Conservation (phyloP, 2,329 filamentous ascomycete genomes). For the Fusarium sp. region DNA sequence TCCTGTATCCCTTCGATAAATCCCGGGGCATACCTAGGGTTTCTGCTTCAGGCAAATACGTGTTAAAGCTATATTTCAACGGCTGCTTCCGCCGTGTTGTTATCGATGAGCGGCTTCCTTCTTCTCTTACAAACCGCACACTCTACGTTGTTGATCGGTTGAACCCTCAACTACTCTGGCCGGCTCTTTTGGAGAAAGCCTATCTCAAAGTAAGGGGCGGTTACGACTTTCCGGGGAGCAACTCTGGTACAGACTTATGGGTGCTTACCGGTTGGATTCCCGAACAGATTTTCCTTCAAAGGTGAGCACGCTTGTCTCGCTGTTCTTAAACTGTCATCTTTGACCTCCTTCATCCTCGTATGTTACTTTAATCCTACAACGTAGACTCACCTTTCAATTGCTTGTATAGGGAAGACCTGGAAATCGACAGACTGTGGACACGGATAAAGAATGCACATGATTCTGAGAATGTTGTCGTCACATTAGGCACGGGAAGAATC, state of each 20-base stretch:
- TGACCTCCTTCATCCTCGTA: background rate
- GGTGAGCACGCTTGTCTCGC: slow-evolving; percentile 53
- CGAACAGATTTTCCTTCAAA: slow-evolving; percentile 91
- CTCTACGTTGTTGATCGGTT: slow-evolving; percentile 89
- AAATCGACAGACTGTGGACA: slow-evolving; percentile 80
- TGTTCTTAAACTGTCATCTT: no score
- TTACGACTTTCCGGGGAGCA: slow-evolving; percentile 97
- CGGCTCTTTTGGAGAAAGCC: slow-evolving; percentile 92
- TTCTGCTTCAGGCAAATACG: slow-evolving; percentile 87
- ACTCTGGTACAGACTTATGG: slow-evolving; percentile 94
- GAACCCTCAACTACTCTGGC: slow-evolving; percentile 87
- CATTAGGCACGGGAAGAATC: slow-evolving; percentile 88
- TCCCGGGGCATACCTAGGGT: slow-evolving; percentile 66
- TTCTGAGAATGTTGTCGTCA: slow-evolving; percentile 84
- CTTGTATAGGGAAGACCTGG: slow-evolving; percentile 74
- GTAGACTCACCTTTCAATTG: slow-evolving; percentile 14
- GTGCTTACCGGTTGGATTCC: slow-evolving; percentile 96
- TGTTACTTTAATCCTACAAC: background rate
- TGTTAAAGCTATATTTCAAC: slow-evolving; percentile 95
- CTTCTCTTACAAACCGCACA: slow-evolving; percentile 77
- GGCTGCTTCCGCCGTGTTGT: slow-evolving; percentile 88
- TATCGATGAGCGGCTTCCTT: slow-evolving; percentile 88
- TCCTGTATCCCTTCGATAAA: slow-evolving; percentile 80
- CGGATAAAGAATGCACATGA: slow-evolving; percentile 79
- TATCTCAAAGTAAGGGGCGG: slow-evolving; percentile 95